These are phyloP conservation scores for Fusarium neocosmosporiellum DNA, from an alignment of 2,329 filamentous ascomycete species.

Conservation along the genomic window DNA sequence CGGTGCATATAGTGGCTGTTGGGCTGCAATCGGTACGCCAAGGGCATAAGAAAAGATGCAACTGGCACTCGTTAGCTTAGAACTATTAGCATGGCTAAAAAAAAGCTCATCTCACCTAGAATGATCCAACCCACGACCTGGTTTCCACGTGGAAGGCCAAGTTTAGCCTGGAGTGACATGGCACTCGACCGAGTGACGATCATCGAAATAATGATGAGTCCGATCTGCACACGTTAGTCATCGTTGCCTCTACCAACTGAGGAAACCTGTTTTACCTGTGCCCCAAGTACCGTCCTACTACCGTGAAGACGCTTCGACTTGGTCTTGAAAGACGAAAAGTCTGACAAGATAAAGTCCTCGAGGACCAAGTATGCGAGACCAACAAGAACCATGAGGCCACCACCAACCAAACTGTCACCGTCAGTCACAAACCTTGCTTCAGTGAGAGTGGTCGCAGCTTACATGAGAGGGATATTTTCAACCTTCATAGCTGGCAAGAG, in stretches of 20 bases:
- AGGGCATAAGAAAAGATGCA: conserved; percentile 79
- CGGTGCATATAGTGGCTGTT: conserved; percentile 92
- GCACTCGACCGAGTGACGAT: conserved; percentile 88
- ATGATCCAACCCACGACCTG: conserved; percentile 88
- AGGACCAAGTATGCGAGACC: conserved; percentile 84
- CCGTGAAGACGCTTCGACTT: conserved; percentile 53
- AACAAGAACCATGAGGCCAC: conserved; percentile 78
- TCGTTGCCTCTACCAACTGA: background rate
- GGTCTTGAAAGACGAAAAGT: conserved; percentile 49
- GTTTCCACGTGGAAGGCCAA: conserved; percentile 87
- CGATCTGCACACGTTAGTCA: conserved; percentile 62
- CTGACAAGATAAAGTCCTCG: conserved; percentile 70
- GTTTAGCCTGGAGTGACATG: conserved; percentile 84
- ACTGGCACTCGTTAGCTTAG: conserved; percentile 58
- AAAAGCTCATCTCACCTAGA: conserved; percentile 64
- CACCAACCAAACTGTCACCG: conserved; percentile 73
- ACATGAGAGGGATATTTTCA: conserved; percentile 82
- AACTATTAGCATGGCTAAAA: background rate
- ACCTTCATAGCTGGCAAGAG: conserved; percentile 87
- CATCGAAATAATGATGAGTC: conserved; percentile 83
- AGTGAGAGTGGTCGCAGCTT: conserved; percentile 42
- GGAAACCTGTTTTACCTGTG: conserved; percentile 63
- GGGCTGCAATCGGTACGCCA: conserved; percentile 82
- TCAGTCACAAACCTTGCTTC: conserved; percentile 13
- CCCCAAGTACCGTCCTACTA: conserved; percentile 71